Evolutionary conservation across 192 early-diverging fungal species (phyloP).

Genomic region (Rhizophagus clarus): DNA sequence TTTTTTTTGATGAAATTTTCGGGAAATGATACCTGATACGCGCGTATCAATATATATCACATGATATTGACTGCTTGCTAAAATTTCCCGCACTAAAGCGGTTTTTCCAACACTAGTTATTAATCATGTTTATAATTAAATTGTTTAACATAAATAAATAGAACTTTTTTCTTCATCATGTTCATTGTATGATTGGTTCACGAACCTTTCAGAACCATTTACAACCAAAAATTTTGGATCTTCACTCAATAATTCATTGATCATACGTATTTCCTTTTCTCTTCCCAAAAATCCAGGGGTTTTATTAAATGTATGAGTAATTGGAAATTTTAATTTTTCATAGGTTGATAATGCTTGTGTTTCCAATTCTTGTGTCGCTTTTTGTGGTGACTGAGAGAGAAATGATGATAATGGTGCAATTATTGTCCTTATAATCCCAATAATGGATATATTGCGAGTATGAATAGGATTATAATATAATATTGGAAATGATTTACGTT

Average conservation of each 20-base stretch:
- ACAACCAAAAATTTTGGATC: neutral
- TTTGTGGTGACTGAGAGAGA: neutral
- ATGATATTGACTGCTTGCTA: neutral
- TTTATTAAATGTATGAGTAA: neutral
- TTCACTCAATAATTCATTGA: neutral
- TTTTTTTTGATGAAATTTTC: no score
- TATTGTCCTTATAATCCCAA: neutral
- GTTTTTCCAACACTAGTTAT: slow-evolving; percentile 12
- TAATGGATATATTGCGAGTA: neutral
- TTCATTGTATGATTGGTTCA: neutral
- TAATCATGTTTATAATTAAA: neutral
- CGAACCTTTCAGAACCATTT: neutral
- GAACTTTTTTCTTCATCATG: neutral
- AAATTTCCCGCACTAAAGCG: neutral
- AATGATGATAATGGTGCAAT: neutral
- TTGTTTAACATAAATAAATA: neutral
- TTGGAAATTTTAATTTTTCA: slow-evolving; percentile 10
- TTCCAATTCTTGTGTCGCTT: neutral
- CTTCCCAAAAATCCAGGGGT: neutral
- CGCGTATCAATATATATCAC: slow-evolving; percentile 10
- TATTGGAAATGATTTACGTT: neutral
- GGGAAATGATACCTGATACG: neutral
- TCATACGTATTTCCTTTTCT: neutral
- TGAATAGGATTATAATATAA: neutral
- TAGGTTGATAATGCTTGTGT: neutral